phyloP scores from a whole-genome alignment of 345 rosid genomes.

The Diplotaxis tenuifolia region DNA sequence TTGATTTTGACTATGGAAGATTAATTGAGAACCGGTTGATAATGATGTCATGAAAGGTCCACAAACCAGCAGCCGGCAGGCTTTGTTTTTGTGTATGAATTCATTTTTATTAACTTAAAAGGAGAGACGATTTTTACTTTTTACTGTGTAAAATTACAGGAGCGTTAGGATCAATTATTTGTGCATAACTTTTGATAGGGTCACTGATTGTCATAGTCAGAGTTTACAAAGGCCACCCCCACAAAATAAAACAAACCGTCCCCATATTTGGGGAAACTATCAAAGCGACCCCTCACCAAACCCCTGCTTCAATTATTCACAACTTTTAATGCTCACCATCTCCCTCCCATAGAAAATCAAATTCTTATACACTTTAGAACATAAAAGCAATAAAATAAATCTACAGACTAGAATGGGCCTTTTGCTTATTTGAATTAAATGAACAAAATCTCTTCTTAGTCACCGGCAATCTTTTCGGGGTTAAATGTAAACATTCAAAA shows the following conservation, averaged over 20 bases:
- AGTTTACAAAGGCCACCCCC: conserved; percentile 27
- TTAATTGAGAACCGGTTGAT: neutral
- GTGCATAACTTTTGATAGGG: neutral
- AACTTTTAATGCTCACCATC: conserved; percentile 34
- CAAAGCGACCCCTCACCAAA: conserved; percentile 42
- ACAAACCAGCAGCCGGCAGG: neutral
- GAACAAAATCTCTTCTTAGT: neutral
- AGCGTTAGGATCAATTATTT: conserved; percentile 29
- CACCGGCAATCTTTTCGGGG: neutral
- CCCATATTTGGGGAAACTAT: conserved; percentile 43
- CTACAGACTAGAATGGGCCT: neutral
- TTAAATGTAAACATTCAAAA: neutral
- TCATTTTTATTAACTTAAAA: neutral
- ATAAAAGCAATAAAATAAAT: neutral
- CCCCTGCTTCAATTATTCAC: conserved; percentile 31
- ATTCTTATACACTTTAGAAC: neutral
- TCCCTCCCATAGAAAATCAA: conserved; percentile 16
- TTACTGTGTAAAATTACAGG: neutral
- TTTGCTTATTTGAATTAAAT: neutral
- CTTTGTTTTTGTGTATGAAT: neutral
- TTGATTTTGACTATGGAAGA: neutral
- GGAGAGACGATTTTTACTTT: neutral
- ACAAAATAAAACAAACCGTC: conserved; percentile 33
- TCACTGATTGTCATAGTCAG: conserved; percentile 30
- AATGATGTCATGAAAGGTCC: neutral